Base-by-base conservation (phyloP, 176 grass and related monocot species). In the Themeda triandra region DNA sequence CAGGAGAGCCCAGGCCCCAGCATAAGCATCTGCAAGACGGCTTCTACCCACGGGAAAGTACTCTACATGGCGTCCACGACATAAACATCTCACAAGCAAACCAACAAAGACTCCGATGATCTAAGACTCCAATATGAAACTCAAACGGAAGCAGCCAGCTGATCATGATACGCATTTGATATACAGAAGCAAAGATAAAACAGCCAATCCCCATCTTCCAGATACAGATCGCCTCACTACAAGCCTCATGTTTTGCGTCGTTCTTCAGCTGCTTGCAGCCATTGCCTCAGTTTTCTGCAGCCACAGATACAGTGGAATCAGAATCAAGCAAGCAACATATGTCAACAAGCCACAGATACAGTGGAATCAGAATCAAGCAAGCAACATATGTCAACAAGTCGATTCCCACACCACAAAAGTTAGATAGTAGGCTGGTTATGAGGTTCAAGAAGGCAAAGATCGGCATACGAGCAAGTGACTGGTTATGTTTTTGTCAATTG, bases 271-370 rank as follows among this genome's bases (percentile, higher is more conserved):
- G 84, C 45, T 58, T 60, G 15, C 17, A 5, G 12, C 54, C 75
- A 68, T 66, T n/a, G 21, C 45, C 58, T 90, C 84, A 90, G 62
- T 86, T 87, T 40, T 90, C 88, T 90, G 84, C 84, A 79, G 68
- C 23, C 63, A 69, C 12, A 23, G 66, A 33, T 33, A 33, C 36
- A 37, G 36, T 37, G 36, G 36, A 37, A 37, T 37, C 36, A 37
- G 36, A 37, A 37, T 37, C 2, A 37, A 37, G 3, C 36, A 37
- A 37, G 36, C 6, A 37, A 37, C 36, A 37, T 6, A 37, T 6
- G 36, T 37, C 36, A 37, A 35, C 33, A 35, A 35, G 33, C 4
- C 33, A n/a, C 33, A 35, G 3, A 74, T 45, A 79, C 37, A 66
- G 25, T 1, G 0, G 42, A 66, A 86, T 90, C 28, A 86, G 32